Conservation (phyloP, 2,329 filamentous ascomycete species). For the Didymella segeticola region DNA sequence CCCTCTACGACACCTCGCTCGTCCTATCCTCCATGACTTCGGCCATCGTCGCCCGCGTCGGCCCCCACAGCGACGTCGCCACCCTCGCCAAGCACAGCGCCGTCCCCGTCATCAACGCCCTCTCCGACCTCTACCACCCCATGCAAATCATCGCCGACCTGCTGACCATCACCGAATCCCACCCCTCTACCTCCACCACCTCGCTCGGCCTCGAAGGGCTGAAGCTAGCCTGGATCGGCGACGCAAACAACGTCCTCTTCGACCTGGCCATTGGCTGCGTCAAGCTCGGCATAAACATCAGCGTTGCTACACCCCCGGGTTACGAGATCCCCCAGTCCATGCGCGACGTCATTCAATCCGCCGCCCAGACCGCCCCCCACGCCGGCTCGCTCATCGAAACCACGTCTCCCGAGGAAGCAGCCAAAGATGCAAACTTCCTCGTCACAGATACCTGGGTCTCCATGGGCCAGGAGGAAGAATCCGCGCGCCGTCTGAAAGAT, state of each 20-base stretch:
- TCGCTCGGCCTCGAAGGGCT: conserved; percentile 77
- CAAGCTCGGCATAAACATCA: conserved; percentile 85
- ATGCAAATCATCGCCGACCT: conserved; percentile 95
- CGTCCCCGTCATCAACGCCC: conserved; percentile 61
- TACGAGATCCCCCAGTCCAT: conserved; percentile 83
- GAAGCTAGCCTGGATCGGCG: conserved; percentile 95
- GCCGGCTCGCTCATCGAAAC: conserved; percentile 77
- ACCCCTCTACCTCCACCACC: conserved; percentile 58
- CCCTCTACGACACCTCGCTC: conserved; percentile 86
- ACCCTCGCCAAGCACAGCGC: conserved; percentile 56
- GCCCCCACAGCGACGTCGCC: conserved; percentile 59
- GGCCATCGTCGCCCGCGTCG: conserved; percentile 59
- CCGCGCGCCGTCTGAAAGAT: conserved; percentile 74
- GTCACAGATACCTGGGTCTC: conserved; percentile 98
- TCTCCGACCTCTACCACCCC: conserved; percentile 91
- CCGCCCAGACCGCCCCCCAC: conserved; percentile 62
- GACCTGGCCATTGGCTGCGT: conserved; percentile 87
- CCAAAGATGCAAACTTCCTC: conserved; percentile 85
- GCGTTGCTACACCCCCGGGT: conserved; percentile 84
- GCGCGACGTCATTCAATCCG: conserved; percentile 72
- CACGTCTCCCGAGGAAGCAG: conserved; percentile 79
- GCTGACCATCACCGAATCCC: conserved; percentile 84
- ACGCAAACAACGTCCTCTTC: conserved; percentile 96
- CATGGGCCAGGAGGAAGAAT: conserved; percentile 95
- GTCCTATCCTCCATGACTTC: conserved; percentile 81